Evolutionary conservation across 2,329 filamentous ascomycete species (phyloP), one percentile per base, ranked within the genome.

Genomic region (Xylaria sp.): DNA sequence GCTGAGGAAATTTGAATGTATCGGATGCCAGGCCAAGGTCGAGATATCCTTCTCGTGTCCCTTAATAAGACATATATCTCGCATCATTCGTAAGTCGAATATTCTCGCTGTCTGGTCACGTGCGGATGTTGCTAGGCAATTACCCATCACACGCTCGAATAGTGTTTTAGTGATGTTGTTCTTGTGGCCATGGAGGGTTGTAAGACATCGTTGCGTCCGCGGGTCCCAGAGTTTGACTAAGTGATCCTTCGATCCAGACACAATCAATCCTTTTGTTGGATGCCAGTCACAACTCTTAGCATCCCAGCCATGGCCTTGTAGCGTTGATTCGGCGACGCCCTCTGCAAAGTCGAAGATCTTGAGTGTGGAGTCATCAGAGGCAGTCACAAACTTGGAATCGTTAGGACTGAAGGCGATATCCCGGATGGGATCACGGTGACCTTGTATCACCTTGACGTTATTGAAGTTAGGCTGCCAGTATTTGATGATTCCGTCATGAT

Each of bases 391-490:
- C 79, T 98, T 98, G 69, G 92, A 88, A 81, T 99, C 96, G 71
- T 92, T 97, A 0, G 96, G 96, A 69, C 94, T 93, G 81, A 98
- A 98, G 9, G 95, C 92, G 48, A 99, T 85, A 76, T 98, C 96
- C 75, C 96, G 87, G 70, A 99, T 93, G 5, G 95, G 92, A 78
- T 98, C 94, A 58, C 89, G 89, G 78, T 98, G 96, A 7, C 94
- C 96, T 78, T 94, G 91, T 63, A 99, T 93, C 63, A 93, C 94
- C 81, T 98, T 94, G 69, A 98, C 94, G 77, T 98, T 98, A 86
- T 99, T 98, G 84, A 99, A 98, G 80, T 98, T 99, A 39, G 95
- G 94, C 80, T 98, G 94, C 93, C 95, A 98, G 83, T 99, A 99
- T 83, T 98, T 98, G 82, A 99, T 91, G 71, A 96, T 88, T 66